Evolutionary conservation across 1,284 basidiomycete species (phyloP).

Genomic region (Grifola frondosa): DNA sequence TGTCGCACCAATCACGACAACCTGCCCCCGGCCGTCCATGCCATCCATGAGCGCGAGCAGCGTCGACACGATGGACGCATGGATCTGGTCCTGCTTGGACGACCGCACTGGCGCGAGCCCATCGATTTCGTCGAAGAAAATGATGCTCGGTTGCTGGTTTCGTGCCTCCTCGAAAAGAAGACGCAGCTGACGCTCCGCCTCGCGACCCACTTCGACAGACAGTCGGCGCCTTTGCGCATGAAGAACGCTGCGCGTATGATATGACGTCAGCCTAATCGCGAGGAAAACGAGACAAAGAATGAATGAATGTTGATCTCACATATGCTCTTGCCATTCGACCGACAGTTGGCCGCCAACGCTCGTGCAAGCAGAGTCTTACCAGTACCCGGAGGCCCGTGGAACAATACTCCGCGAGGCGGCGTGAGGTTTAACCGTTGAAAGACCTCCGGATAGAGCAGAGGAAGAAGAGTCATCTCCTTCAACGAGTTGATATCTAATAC

Average conservation of each 20-base stretch:
- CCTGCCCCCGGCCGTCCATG: conserved; percentile 97
- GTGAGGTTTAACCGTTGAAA: conserved; percentile 95
- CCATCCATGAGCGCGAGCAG: conserved; percentile 98
- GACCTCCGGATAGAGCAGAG: conserved; percentile 95
- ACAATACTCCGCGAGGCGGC: conserved; percentile 94
- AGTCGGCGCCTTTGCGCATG: conserved; percentile 99
- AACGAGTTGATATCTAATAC: conserved; percentile 93
- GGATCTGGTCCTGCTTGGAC: conserved; percentile 98
- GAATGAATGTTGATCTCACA: too few species aligned
- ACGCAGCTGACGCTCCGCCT: conserved; percentile 95
- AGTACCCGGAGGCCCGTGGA: conserved; percentile 95
- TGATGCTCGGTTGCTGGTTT: conserved; percentile 91
- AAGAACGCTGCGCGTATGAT: conserved; percentile 75
- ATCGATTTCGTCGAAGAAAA: conserved; percentile 99
- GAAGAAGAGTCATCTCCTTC: conserved; percentile 98
- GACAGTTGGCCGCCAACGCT: conserved; percentile 92
- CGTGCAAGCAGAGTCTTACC: conserved; percentile 93
- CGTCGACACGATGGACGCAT: conserved; percentile 96
- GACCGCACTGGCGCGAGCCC: conserved; percentile 97
- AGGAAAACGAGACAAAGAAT: not conserved
- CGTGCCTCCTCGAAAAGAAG: conserved; percentile 96
- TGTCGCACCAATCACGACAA: conserved; percentile 98
- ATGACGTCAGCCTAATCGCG: not conserved
- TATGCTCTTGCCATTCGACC: conserved; percentile 86
- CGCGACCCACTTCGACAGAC: conserved; percentile 98